Base-by-base conservation (phyloP, 768 basidiomycete species). In the Phlebiopsis gigantea region DNA sequence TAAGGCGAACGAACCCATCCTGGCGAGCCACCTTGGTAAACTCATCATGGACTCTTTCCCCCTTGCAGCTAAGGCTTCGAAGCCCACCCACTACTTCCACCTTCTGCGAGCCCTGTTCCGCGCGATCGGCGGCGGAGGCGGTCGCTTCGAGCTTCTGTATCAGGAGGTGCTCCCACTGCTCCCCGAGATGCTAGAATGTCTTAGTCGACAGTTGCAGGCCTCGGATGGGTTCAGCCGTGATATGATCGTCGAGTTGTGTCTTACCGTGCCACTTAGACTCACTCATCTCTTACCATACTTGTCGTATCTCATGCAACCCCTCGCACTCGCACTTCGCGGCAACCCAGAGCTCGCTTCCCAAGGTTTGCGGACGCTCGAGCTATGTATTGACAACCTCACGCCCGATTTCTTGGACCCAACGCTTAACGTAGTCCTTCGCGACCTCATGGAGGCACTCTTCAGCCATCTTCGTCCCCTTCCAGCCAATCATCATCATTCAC, bases 361-460 rank as follows among this genome's bases (percentile, higher is more conserved):
- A 74, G 97, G 97, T 45, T 75, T 99, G 24, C 83, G 97, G 5
- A 99, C 97, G 0, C 81, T 99, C 57, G 97, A 99, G 70, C 79
- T 99, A n/a, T 98, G 96, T 73, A 96, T 98, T 65, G 97, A 99
- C 75, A 99, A 98, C 68, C 80, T 99, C 25, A 97, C 93, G 0
- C 93, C 93, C 1, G 97, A 98, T 71, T 98, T 98, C 75, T 80
- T 99, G 26, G 96, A 98, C 65, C 97, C 97, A 2, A 95, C 93
- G 1, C 82, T 98, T 61, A 91, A 85, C 60, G 92, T 90, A 0
- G 94, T 98, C 44, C 78, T 97, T 43, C 80, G 93, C 46, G 93
- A 98, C 60, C 75, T 99, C 56, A 98, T 94, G 91, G 89, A 90
- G 60, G 96, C 94, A 0, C 78, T 99, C 22, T 93, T 96, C 71